Evolutionary conservation across 2,329 filamentous ascomycete genomes (phyloP).

Genomic region (Alternaria metachromatica): DNA sequence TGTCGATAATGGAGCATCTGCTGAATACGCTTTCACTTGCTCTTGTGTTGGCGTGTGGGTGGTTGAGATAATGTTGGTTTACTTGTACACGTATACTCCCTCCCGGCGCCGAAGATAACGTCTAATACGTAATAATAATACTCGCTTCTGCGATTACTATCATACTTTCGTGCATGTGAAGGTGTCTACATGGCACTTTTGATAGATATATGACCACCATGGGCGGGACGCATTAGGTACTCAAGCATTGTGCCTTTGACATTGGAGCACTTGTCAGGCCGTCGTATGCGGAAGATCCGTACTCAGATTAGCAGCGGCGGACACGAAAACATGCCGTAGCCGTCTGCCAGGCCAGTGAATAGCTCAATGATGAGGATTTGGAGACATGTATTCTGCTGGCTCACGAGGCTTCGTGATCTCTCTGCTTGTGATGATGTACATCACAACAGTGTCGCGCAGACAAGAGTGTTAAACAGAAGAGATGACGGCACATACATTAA

Average conservation of each 20-base stretch:
- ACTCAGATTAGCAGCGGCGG: background rate
- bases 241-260: background rate
- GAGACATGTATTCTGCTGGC: background rate
- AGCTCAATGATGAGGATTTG: no score
- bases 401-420: background rate
- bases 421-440: background rate
- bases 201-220: background rate
- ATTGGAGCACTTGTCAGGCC: background rate
- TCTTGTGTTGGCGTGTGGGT: background rate
- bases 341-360: background rate
- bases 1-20: background rate
- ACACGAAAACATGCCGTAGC: background rate
- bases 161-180: background rate
- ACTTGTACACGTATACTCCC: background rate
- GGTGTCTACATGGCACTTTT: background rate
- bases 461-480: background rate
- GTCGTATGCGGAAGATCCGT: background rate
- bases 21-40: background rate
- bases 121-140: background rate
- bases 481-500: fast-evolving
- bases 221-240: background rate
- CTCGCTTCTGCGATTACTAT: background rate
- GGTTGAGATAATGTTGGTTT: background rate
- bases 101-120: background rate
- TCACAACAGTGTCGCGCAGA: background rate